Evolutionary conservation across 2,329 filamentous ascomycete genomes (phyloP).

Genomic region (Neurospora sp.): DNA sequence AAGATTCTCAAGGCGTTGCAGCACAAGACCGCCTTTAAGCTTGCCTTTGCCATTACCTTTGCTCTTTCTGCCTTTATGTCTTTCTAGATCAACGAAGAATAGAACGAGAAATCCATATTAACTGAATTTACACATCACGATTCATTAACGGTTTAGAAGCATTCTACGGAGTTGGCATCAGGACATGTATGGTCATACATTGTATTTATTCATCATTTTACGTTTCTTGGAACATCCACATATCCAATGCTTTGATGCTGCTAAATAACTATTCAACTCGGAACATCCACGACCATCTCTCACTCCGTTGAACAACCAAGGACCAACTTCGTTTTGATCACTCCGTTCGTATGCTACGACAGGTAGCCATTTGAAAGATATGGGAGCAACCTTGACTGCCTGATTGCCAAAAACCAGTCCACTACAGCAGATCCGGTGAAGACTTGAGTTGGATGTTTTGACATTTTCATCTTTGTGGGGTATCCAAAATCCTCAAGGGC

Average conservation of each 20-base stretch:
- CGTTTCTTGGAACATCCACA: neutral
- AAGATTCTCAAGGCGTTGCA: conserved; percentile 39
- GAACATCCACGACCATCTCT: no score
- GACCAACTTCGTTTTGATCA: no score
- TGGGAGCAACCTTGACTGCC: no score
- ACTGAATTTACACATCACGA: neutral
- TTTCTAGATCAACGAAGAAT: conserved; percentile 21
- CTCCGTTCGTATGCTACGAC: no score
- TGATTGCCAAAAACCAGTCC: no score
- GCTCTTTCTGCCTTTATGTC: conserved; percentile 56
- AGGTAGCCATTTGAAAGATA: no score
- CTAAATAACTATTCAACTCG: no score
- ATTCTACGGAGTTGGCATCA: neutral
- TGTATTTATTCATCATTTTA: neutral
- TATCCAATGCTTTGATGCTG: neutral
- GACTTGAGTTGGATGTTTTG: neutral
- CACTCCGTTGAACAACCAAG: no score
- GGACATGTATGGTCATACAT: neutral
- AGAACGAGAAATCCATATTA: neutral
- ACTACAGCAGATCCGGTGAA: neutral
- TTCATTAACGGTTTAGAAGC: neutral
- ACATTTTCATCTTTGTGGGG: neutral
- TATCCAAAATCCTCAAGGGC: neutral
- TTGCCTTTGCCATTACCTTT: conserved; percentile 65
- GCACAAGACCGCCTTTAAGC: conserved; percentile 53